Percentiles rank a stretch among this genome's conserved stretches.
Evolutionary conservation across 345 rosid genomes (phyloP).

Genomic region (Erysimum cheiranthoides): DNA sequence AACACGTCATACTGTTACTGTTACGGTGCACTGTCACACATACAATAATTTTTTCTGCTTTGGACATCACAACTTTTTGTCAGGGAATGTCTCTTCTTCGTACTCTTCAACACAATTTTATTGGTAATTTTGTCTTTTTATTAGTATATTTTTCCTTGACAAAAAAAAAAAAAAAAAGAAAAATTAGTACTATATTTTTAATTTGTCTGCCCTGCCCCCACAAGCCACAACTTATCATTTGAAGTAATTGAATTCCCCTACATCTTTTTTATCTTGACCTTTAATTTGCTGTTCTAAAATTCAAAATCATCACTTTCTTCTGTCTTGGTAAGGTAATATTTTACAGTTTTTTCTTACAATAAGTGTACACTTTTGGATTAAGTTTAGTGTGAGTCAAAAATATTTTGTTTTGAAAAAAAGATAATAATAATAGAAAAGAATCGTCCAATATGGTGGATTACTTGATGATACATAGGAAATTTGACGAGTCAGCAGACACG

Average conservation of each 20-base stretch:
- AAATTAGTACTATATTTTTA: too few relatives aligned
- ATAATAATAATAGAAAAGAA: too few relatives aligned
- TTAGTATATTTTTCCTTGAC: too few relatives aligned
- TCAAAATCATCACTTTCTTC: neutral
- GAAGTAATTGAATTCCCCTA: neutral
- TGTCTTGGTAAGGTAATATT: neutral
- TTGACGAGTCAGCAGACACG: slow-evolving; percentile 1
- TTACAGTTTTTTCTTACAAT: neutral
- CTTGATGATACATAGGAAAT: neutral
- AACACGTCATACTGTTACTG: slow-evolving; percentile 12
- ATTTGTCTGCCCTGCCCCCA: neutral
- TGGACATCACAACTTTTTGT: slow-evolving; percentile 40
- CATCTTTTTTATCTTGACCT: slow-evolving; percentile 5
- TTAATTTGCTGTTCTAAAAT: neutral
- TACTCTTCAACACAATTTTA: neutral
- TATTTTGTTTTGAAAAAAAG: too few relatives aligned
- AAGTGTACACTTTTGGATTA: neutral
- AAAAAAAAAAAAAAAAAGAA: too few relatives aligned
- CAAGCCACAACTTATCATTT: slow-evolving; percentile 5
- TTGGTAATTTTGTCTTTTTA: too few relatives aligned
- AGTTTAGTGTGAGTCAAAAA: too few relatives aligned
- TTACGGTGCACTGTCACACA: slow-evolving; percentile 35
- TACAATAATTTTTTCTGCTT: slow-evolving; percentile 28
- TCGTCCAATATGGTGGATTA: too few relatives aligned
- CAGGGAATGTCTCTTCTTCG: slow-evolving; percentile 45